Evolutionary conservation across 1,139 yeast genomes (phyloP).

Genomic region (Geotrichum macrosporum): DNA sequence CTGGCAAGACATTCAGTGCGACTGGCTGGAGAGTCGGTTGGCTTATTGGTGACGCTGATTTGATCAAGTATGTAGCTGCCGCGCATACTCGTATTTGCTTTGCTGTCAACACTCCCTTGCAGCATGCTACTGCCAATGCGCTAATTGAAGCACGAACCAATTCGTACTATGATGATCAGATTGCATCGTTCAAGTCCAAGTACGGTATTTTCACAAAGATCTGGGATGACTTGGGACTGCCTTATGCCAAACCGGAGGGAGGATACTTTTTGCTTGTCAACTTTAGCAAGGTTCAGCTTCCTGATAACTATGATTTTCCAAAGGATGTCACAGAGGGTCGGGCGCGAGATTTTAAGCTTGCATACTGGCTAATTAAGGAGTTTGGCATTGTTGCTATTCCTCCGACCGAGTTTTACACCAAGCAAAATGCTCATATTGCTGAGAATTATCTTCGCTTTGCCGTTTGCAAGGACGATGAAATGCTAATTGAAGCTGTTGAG

Average conservation of each 20-base stretch:
- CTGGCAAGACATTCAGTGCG: slow-evolving; percentile 95
- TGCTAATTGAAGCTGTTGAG: slow-evolving; percentile 74
- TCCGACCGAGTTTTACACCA: slow-evolving; percentile 83
- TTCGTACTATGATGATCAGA: slow-evolving; percentile 65
- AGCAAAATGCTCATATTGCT: slow-evolving; percentile 66
- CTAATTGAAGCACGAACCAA: slow-evolving; percentile 56
- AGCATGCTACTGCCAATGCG: slow-evolving; percentile 84
- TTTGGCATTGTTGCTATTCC: slow-evolving; percentile 95
- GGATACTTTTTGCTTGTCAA: slow-evolving; percentile 89
- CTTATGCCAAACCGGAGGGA: slow-evolving; percentile 88
- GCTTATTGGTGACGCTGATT: slow-evolving; percentile 81
- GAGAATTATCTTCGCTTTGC: slow-evolving; percentile 90
- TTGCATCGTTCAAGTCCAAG: slow-evolving; percentile 62
- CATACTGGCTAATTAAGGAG: slow-evolving; percentile 89
- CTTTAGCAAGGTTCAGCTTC: slow-evolving; percentile 74
- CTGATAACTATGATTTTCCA: slow-evolving; percentile 67
- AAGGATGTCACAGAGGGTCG: slow-evolving; percentile 59
- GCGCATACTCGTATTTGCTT: slow-evolving; percentile 94
- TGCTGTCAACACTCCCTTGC: slow-evolving; percentile 87
- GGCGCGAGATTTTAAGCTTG: slow-evolving; percentile 81
- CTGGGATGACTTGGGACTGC: slow-evolving; percentile 80
- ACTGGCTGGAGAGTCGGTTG: slow-evolving; percentile 99
- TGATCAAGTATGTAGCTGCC: slow-evolving; percentile 73
- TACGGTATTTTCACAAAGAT: slow-evolving; percentile 66
- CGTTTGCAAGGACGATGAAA: slow-evolving; percentile 83